These are phyloP conservation scores for Phyllostachys edulis DNA, from an alignment of 176 grass and related monocot genomes.

Conservation along the genomic window DNA sequence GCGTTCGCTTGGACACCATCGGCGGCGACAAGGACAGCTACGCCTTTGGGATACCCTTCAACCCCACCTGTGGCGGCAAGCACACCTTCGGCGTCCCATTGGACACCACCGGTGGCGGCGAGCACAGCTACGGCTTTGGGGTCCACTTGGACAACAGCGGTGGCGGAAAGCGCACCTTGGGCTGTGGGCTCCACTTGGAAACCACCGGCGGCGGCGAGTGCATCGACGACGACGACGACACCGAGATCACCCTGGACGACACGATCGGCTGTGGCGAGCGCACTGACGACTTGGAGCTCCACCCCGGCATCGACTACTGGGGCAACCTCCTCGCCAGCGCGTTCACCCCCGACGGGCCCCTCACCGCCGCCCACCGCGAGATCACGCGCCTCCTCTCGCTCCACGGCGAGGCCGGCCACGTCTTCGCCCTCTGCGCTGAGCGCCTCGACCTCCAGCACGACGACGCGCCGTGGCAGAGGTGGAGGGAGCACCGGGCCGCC, in stretches of 20 bases:
- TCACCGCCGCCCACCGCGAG: slow-evolving; percentile 31
- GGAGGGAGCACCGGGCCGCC: neutral
- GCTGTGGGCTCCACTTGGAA: neutral
- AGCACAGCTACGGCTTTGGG: neutral
- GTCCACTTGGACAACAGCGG: neutral
- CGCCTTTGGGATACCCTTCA: no score
- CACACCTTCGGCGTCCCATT: neutral
- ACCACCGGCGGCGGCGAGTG: neutral
- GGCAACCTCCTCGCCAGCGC: slow-evolving; percentile 19
- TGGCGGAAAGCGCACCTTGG: neutral
- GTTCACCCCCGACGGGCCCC: neutral
- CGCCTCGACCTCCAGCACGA: slow-evolving; percentile 6
- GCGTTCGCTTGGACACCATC: no score
- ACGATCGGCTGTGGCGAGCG: neutral
- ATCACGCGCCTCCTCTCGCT: slow-evolving; percentile 40
- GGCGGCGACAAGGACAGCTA: no score
- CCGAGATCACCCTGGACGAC: neutral
- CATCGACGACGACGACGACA: neutral
- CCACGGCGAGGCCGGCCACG: slow-evolving; percentile 33
- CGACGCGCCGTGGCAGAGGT: slow-evolving; percentile 13
- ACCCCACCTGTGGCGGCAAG: neutral
- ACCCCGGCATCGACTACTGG: neutral
- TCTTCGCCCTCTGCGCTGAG: slow-evolving; percentile 23
- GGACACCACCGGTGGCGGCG: no score
- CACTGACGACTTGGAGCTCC: neutral